Conservation (phyloP, 768 basidiomycete species). For the Termitomyces sp. region DNA sequence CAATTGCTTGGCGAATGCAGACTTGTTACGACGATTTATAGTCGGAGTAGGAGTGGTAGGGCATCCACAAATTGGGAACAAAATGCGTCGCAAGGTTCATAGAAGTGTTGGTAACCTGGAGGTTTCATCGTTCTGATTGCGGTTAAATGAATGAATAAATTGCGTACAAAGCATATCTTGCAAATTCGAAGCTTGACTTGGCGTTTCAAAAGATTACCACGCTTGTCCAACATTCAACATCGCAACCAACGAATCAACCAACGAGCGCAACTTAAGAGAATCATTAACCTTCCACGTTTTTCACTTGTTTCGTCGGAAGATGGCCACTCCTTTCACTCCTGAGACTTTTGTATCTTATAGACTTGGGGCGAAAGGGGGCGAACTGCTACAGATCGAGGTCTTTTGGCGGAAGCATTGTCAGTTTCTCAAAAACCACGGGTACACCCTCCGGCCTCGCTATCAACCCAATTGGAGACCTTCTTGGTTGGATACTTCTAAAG, state of each 20-base stretch:
- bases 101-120: neutral
- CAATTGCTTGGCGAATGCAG: neutral
- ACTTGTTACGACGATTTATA: neutral
- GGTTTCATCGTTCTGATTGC: neutral
- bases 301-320: neutral
- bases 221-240: neutral
- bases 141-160: too few species aligned
- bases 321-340: neutral
- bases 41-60: neutral
- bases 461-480: conserved; percentile 3
- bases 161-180: too few species aligned
- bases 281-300: neutral
- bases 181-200: too few species aligned
- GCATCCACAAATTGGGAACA: neutral
- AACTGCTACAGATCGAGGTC: neutral
- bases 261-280: too few species aligned
- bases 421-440: conserved; percentile 4
- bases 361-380: neutral
- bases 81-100: neutral
- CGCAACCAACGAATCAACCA: too few species aligned
- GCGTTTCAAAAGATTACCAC: neutral
- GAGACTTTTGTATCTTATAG: neutral
- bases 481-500: conserved; percentile 3
- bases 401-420: conserved; percentile 1
- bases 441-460: conserved; percentile 5